Evolutionary conservation across 192 early-diverging fungal genomes (phyloP).

Genomic region (Oehlia diaphana): DNA sequence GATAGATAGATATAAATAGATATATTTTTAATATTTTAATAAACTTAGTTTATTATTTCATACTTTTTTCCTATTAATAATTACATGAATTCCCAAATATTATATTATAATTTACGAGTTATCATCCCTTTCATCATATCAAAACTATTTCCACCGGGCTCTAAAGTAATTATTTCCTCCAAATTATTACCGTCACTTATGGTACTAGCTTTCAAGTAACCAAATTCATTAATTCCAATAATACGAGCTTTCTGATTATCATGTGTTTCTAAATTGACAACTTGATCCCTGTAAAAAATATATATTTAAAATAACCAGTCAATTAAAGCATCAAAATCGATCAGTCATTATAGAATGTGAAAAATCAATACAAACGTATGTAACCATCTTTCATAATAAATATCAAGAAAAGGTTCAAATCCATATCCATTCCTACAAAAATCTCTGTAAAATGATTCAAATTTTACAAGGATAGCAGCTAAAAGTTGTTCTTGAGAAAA

Average conservation of each 20-base stretch:
- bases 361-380: slow-evolving; percentile 58
- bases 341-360: neutral
- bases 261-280: slow-evolving; percentile 63
- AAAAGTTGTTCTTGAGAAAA: slow-evolving; percentile 71
- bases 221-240: slow-evolving; percentile 75
- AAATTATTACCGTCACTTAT: slow-evolving; percentile 45
- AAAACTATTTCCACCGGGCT: slow-evolving; percentile 97
- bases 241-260: slow-evolving; percentile 64
- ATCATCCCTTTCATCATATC: slow-evolving; percentile 96
- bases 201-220: slow-evolving; percentile 71
- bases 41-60: neutral
- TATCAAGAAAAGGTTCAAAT: slow-evolving; percentile 70
- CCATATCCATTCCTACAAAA: slow-evolving; percentile 62
- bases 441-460: slow-evolving; percentile 74
- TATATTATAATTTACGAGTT: slow-evolving; percentile 2
- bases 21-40: neutral
- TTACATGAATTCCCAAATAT: neutral
- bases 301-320: slow-evolving; percentile 7
- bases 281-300: slow-evolving; percentile 50
- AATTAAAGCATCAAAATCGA: neutral
- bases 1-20: too few relatives aligned
- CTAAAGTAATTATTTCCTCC: slow-evolving; percentile 61
- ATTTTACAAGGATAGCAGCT: slow-evolving; percentile 63
- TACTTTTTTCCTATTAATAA: neutral
- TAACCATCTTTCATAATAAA: slow-evolving; percentile 88